A percentile compares a stretch with the other conserved stretches of the same genome.
phyloP scores from a whole-genome alignment of 345 rosid species.

The Citrus glauca region DNA sequence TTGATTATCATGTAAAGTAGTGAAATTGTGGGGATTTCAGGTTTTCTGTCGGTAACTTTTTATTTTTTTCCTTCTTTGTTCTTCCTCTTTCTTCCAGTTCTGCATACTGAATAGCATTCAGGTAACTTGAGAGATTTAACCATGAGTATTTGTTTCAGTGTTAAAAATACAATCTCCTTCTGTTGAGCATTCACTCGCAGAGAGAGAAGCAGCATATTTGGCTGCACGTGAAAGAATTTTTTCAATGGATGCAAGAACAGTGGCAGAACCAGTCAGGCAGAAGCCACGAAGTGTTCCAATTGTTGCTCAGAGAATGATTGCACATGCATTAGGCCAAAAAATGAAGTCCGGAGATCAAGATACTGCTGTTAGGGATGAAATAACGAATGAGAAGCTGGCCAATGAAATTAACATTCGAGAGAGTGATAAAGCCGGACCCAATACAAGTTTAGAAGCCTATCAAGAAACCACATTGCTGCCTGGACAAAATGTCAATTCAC shows the following conservation, averaged over 20 bases:
- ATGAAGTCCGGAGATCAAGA: conserved; percentile 14
- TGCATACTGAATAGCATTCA: not conserved
- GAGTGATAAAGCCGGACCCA: conserved; percentile 19
- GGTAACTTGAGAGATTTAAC: not conserved
- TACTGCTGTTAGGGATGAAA: conserved; percentile 7
- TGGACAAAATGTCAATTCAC: not conserved
- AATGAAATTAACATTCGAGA: conserved; percentile 11
- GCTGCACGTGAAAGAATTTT: conserved; percentile 66
- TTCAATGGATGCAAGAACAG: conserved; percentile 34
- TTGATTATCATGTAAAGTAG: not conserved
- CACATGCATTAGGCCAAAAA: conserved; percentile 70
- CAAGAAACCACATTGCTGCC: conserved; percentile 6
- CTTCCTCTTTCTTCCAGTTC: not conserved
- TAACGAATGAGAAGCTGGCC: conserved; percentile 15
- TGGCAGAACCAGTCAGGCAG: conserved; percentile 31
- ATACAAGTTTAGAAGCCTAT: conserved; percentile 14
- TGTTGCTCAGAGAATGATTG: conserved; percentile 73
- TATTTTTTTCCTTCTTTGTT: not conserved
- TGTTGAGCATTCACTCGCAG: conserved; percentile 32
- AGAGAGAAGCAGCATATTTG: conserved; percentile 64
- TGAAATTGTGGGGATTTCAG: not conserved
- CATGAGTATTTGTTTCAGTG: conserved; percentile 27
- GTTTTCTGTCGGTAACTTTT: not conserved
- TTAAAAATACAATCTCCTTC: conserved; percentile 27
- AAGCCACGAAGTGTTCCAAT: conserved; percentile 46